These are phyloP conservation scores for Aspergillus unguis DNA, from an alignment of 2,329 filamentous ascomycete species.

Conservation along the genomic window DNA sequence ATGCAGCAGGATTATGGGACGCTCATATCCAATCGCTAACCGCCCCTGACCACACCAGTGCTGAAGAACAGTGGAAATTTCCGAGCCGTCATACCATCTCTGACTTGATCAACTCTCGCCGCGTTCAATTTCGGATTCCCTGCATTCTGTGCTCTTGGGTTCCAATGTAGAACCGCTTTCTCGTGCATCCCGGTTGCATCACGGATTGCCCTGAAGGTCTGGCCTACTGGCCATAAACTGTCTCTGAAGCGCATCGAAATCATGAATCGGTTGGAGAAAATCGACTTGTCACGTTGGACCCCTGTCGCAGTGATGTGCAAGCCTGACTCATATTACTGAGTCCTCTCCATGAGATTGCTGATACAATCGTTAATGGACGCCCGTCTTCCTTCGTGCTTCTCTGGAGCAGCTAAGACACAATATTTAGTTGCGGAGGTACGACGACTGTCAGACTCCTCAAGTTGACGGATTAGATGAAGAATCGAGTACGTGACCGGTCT, in stretches of 20 bases:
- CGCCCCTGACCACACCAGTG: conserved; percentile 13
- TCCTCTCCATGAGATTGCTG: neutral
- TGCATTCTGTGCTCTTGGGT: conserved; percentile 8
- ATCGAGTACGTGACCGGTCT: neutral
- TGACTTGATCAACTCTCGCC: conserved; percentile 10
- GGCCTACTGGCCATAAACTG: conserved; percentile 12
- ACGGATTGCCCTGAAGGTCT: conserved; percentile 11
- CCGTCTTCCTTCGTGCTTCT: neutral
- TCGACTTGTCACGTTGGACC: conserved; percentile 1
- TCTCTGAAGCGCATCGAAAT: neutral
- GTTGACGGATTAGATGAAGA: neutral
- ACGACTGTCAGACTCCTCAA: too few relatives aligned
- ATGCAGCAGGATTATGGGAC: conserved; percentile 12
- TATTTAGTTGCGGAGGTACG: neutral
- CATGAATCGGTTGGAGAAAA: conserved; percentile 12
- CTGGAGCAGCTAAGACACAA: neutral
- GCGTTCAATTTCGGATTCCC: conserved; percentile 9
- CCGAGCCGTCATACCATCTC: conserved; percentile 13
- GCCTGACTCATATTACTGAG: conserved; percentile 2
- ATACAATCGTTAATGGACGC: too few relatives aligned
- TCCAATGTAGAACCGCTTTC: conserved; percentile 11
- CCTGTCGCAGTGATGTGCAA: neutral
- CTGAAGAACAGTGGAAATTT: conserved; percentile 12
- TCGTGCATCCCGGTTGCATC: conserved; percentile 12
- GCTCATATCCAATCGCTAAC: conserved; percentile 21